Evolutionary conservation across 176 grass and related monocot species (phyloP), one percentile per base, ranked within the genome.

Genomic region (Alopecurus myosuroides): DNA sequence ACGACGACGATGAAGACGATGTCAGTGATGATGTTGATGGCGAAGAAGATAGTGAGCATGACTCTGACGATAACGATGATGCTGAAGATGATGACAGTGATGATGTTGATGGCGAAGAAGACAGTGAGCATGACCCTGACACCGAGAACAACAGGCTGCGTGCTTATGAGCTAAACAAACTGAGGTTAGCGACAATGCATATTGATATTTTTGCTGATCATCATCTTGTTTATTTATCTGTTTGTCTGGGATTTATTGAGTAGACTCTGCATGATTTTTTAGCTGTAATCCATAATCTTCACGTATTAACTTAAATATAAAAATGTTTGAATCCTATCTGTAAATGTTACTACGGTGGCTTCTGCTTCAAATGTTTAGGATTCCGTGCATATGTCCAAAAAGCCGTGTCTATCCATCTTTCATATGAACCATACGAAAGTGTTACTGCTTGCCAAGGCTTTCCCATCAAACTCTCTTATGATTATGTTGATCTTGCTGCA

Each of bases 91-190:
- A 44, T 71, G 88, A 80, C 49, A 71, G 82, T 5, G 62, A 33
- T 35, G 31, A 65, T 33, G 61, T 7, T 64, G 29, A 33, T 64
- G 61, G 29, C 31, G 31, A 65, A 35, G 62, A 65, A 65, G 61
- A 65, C 35, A 60, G 56, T 28, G 85, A 81, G 40, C 64, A 83
- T 88, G 86, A 91, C 77, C 75, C 86, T 11, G 82, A 90, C 29
- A 68, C 84, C 50, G 88, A 90, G 41, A 93, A 98, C 82, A 89
- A 90, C 72, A 98, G 94, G 73, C 78, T 95, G 31, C 91, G 93
- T 40, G 81, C 46, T 74, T 98, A 98, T 88, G 95, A 95, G 89
- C 80, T 98, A 35, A 98, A 93, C 78, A 95, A 92, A 85, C 80
- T 98, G 22, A 91, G 91, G 95, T 98, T 77, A 89, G 61, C 36